Evolutionary conservation across 148 eudicot species (phyloP).

Genomic region (Amaranthus hypochondriacus): DNA sequence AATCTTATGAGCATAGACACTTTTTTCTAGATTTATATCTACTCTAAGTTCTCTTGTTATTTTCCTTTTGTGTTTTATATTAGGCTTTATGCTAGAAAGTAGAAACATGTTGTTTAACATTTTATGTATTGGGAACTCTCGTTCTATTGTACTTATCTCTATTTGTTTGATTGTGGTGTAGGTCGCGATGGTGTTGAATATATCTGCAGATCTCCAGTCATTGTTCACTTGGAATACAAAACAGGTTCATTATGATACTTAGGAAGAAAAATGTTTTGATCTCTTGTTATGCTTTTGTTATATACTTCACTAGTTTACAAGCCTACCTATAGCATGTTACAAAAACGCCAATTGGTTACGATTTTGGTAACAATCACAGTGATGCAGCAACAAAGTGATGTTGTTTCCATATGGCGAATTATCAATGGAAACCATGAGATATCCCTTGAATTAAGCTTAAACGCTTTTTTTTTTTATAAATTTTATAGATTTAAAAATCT

Average conservation of each 20-base stretch:
- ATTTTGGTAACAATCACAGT: too few species aligned
- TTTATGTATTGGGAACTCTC: background rate
- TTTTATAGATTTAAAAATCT: too few species aligned
- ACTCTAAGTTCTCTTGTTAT: background rate
- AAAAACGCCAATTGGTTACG: too few species aligned
- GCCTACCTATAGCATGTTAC: background rate
- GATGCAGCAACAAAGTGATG: too few species aligned
- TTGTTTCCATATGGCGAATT: too few species aligned
- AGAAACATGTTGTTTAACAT: background rate
- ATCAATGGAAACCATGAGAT: too few species aligned
- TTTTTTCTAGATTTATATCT: too few species aligned
- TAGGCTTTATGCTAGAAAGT: background rate
- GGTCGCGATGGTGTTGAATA: slow-evolving; percentile 62
- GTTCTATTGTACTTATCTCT: background rate
- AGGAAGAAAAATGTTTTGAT: background rate
- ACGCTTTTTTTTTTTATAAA: too few species aligned
- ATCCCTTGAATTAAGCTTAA: too few species aligned
- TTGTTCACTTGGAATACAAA: slow-evolving; percentile 92
- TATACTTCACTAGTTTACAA: background rate
- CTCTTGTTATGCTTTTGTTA: slow-evolving; percentile 3
- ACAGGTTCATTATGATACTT: slow-evolving; percentile 47
- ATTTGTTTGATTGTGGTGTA: slow-evolving; percentile 20
- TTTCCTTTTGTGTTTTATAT: background rate
- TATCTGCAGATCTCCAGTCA: slow-evolving; percentile 74
- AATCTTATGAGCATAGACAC: too few species aligned